Percentiles rank a stretch among this genome's conserved stretches.
Evolutionary conservation across 2,329 filamentous ascomycete species (phyloP).

Genomic region (Monilinia vaccinii-corymbosi): DNA sequence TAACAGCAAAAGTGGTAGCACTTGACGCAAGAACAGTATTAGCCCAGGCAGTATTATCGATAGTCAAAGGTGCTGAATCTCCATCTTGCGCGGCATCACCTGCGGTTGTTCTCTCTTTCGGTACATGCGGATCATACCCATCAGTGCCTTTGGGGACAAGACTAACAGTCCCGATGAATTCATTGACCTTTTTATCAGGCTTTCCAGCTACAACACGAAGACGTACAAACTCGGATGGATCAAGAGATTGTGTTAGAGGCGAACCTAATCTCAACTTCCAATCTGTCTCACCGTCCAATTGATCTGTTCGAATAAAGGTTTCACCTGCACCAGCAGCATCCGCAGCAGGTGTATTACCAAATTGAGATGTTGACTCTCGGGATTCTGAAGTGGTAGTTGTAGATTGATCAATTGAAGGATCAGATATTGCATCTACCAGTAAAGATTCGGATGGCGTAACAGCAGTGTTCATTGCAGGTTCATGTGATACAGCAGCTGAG

Average conservation of each 20-base stretch:
- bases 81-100: conserved; percentile 28
- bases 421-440: conserved; percentile 27
- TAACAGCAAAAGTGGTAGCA: conserved; percentile 76
- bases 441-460: conserved; percentile 16
- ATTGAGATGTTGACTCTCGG: conserved; percentile 20
- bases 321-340: conserved; percentile 48
- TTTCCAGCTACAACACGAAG: conserved; percentile 73
- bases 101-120: conserved; percentile 13
- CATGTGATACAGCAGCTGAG: conserved; percentile 17
- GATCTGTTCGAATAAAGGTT: conserved; percentile 94
- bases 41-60: conserved; percentile 98
- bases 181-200: conserved; percentile 88
- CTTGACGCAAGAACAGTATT: conserved; percentile 96
- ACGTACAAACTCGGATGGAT: conserved; percentile 60
- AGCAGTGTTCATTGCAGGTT: not conserved
- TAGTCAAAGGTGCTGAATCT: conserved; percentile 66
- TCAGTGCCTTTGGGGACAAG: conserved; percentile 48
- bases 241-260: conserved; percentile 71
- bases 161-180: conserved; percentile 85
- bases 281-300: conserved; percentile 94
- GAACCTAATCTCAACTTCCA: conserved; percentile 94
- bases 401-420: conserved; percentile 23
- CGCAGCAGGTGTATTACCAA: conserved; percentile 24
- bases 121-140: conserved; percentile 38
- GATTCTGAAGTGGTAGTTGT: conserved; percentile 16